Conservation (phyloP, 1,284 basidiomycete genomes). For the Calocybe gambosa region DNA sequence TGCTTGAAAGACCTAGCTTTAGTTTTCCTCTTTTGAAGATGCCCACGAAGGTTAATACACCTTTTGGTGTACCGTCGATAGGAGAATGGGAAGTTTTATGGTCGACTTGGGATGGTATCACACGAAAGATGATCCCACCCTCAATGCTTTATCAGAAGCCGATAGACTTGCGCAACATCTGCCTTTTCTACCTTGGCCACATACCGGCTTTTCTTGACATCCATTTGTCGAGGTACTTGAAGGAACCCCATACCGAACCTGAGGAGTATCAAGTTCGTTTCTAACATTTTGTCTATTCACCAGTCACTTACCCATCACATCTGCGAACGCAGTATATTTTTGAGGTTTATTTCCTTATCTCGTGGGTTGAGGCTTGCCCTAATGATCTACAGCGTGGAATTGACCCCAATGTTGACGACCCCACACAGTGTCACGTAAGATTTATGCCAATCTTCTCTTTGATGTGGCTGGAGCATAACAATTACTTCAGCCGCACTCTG, state of each 20-base stretch:
- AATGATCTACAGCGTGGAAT: conserved; percentile 72
- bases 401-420: conserved; percentile 91
- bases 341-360: conserved; percentile 43
- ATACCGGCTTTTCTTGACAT: conserved; percentile 91
- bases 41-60: conserved; percentile 28
- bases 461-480: neutral
- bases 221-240: conserved; percentile 72
- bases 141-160: conserved; percentile 88
- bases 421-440: conserved; percentile 75
- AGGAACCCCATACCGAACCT: conserved; percentile 79
- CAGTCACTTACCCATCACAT: conserved; percentile 3
- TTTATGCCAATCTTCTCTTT: neutral
- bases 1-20: conserved; percentile 85
- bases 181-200: conserved; percentile 86
- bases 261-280: conserved; percentile 65
- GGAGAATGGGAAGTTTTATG: conserved; percentile 83
- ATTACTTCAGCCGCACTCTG: conserved; percentile 69
- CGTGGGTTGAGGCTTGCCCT: neutral
- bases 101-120: conserved; percentile 88
- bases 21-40: conserved; percentile 56
- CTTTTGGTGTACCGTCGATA: conserved; percentile 68
- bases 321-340: conserved; percentile 66
- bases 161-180: conserved; percentile 88
- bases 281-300: neutral
- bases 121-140: conserved; percentile 81